A percentile compares a stretch with the other conserved stretches of the same genome.
phyloP scores from a whole-genome alignment of 108 stramenopile genomes.

The Skeletonema potamos region DNA sequence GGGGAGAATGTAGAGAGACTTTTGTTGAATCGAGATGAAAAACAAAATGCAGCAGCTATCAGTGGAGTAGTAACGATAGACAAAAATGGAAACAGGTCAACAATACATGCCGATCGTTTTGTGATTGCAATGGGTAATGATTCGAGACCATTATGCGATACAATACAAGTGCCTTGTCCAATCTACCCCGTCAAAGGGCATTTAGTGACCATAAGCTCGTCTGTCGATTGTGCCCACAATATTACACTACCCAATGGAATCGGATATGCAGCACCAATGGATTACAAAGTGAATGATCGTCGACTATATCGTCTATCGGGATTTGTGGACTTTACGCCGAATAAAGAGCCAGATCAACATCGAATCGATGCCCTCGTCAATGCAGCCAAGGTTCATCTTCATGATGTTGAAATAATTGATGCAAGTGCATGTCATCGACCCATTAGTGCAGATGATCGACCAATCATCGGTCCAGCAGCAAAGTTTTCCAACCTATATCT shows the following conservation, averaged over 20 bases:
- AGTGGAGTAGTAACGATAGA: conserved; percentile 25
- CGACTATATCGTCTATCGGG: conserved; percentile 32
- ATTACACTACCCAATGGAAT: conserved; percentile 33
- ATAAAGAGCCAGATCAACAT: conserved; percentile 12
- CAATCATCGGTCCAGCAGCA: conserved; percentile 15
- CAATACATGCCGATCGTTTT: conserved; percentile 23
- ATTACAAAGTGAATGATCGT: conserved; percentile 3
- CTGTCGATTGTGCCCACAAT: conserved; percentile 14
- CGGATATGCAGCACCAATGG: conserved; percentile 43
- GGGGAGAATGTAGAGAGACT: conserved; percentile 21
- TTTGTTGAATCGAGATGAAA: conserved; percentile 1
- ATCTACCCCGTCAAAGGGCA: conserved; percentile 37
- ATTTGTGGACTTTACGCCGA: conserved; percentile 34
- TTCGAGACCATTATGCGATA: conserved; percentile 29
- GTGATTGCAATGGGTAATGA: conserved; percentile 25
- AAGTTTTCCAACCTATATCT: conserved; percentile 23
- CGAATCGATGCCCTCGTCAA: conserved; percentile 28
- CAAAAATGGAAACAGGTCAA: conserved; percentile 6
- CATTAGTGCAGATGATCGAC: conserved; percentile 35
- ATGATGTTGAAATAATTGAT: conserved; percentile 32
- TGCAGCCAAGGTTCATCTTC: conserved; percentile 22
- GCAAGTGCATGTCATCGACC: conserved; percentile 40
- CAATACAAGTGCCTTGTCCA: conserved; percentile 25
- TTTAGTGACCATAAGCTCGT: conserved; percentile 29
- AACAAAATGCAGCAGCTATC: background rate